Base-by-base conservation (phyloP, 108 stramenopile species). In the Aurantiochytrium sp. region DNA sequence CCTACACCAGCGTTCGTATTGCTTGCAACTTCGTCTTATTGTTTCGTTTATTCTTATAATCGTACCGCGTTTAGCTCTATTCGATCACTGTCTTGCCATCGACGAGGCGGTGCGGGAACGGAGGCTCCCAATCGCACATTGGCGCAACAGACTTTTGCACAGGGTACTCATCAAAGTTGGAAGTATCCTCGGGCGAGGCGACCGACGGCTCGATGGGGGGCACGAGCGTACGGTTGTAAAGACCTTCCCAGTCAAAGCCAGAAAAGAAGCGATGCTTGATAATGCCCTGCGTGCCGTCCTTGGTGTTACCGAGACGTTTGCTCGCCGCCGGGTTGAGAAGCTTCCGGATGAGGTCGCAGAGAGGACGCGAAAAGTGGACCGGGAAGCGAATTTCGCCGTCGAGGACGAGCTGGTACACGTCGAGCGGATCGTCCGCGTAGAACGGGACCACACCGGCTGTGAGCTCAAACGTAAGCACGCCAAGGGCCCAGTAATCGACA, bases 261-360 rank as follows among this genome's bases (percentile, higher is more conserved):
- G 92, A 83, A 89, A 94, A 96, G 95, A 95, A 96, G 72, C 95
- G 95, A 89, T 96, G 96, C 88, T 95, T 95, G 93, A 95, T 96
- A 21, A 96, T 94, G 19, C 91, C 92, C 16, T 89, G 94, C 0
- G 92, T 92, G n/a, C 96, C 95, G 55, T 96, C 96, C 73, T 95
- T 93, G 55, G 95, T 95, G 90, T 95, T 95, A 5, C 96, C 96
- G 0, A 96, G 89, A 5, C 96, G 90, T 87, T 96, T 96, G 58
- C 90, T 92, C 89, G 96, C 95, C 88, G 89, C 91, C 28, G 93
- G 94, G 89, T 94, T 95, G 25, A 96, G 92, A 42, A 96, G 94
- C 89, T 94, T 95, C 73, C 94, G 95, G 58, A 96, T 89, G n/a
- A 96, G 89, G 87, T 96, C 95, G 35, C 92, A 88, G 21, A 95